Conservation (phyloP, 768 basidiomycete species). For the Stropharia rugosoannulata region DNA sequence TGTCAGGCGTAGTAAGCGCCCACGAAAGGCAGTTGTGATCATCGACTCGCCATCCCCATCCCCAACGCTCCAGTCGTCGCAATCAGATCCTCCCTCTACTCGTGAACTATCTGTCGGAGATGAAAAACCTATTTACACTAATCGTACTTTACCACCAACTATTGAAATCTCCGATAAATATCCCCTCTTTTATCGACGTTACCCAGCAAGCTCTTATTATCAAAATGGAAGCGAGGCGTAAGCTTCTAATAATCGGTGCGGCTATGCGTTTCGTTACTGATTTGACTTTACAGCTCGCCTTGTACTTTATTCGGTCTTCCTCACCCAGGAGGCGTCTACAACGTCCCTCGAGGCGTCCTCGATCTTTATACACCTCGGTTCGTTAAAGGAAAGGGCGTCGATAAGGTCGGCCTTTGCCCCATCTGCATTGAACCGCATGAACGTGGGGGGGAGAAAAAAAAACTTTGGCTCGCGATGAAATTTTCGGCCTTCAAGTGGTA, state of each 20-base stretch:
- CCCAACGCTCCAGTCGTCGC: background rate
- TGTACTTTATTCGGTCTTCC: conserved; percentile 30
- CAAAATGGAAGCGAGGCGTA: conserved; percentile 39
- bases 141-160: conserved; percentile 50
- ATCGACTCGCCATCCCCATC: conserved; percentile 10
- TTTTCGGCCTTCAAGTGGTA: conserved; percentile 83
- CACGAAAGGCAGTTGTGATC: conserved; percentile 10
- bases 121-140: conserved; percentile 21
- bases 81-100: background rate
- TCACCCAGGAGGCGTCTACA: conserved; percentile 53
- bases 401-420: conserved; percentile 77
- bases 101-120: background rate
- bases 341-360: conserved; percentile 55
- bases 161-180: conserved; percentile 50
- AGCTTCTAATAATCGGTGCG: conserved; percentile 13
- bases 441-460: conserved; percentile 64
- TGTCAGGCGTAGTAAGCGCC: conserved; percentile 20
- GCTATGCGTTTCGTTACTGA: background rate
- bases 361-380: conserved; percentile 83
- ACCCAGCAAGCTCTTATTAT: conserved; percentile 61
- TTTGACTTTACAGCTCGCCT: conserved; percentile 29
- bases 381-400: conserved; percentile 63
- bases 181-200: conserved; percentile 67
- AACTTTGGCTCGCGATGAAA: conserved; percentile 76
- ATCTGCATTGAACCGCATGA: conserved; percentile 62